Evolutionary conservation across 2,329 filamentous ascomycete species (phyloP).

Genomic region (Pseudocercospora fijiensis): DNA sequence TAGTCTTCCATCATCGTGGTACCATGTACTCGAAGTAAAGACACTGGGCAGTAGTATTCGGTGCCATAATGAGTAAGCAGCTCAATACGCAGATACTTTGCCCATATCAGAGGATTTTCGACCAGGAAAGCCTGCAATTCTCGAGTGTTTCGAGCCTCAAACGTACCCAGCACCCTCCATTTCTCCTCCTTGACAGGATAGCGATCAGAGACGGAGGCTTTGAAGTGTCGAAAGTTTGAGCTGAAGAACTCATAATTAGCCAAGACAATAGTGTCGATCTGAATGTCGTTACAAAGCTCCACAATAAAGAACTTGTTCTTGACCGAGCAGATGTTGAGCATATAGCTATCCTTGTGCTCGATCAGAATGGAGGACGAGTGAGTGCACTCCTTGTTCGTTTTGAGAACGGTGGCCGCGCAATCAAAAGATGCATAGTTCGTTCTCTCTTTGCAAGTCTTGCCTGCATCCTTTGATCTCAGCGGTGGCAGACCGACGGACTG

Average conservation of each 20-base stretch:
- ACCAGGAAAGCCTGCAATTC: conserved; percentile 93
- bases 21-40: conserved; percentile 85
- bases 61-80: conserved; percentile 92
- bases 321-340: conserved; percentile 86
- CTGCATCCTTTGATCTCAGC: conserved; percentile 83
- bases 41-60: conserved; percentile 94
- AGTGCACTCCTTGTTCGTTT: conserved; percentile 82
- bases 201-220: conserved; percentile 87
- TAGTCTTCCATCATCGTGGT: conserved; percentile 94
- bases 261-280: conserved; percentile 93
- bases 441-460: conserved; percentile 94
- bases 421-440: conserved; percentile 98
- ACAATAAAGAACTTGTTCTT: conserved; percentile 92
- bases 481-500: conserved; percentile 12
- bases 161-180: conserved; percentile 85
- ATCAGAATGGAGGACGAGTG: conserved; percentile 85
- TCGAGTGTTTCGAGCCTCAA: conserved; percentile 86
- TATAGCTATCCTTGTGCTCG: conserved; percentile 98
- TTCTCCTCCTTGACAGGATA: conserved; percentile 91
- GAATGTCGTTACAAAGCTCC: conserved; percentile 81
- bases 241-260: conserved; percentile 99
- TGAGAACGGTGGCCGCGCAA: conserved; percentile 88
- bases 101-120: conserved; percentile 94
- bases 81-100: conserved; percentile 86
- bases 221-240: conserved; percentile 88